phyloP scores from a whole-genome alignment of 1,284 basidiomycete species.

The Naganishia sp. region DNA sequence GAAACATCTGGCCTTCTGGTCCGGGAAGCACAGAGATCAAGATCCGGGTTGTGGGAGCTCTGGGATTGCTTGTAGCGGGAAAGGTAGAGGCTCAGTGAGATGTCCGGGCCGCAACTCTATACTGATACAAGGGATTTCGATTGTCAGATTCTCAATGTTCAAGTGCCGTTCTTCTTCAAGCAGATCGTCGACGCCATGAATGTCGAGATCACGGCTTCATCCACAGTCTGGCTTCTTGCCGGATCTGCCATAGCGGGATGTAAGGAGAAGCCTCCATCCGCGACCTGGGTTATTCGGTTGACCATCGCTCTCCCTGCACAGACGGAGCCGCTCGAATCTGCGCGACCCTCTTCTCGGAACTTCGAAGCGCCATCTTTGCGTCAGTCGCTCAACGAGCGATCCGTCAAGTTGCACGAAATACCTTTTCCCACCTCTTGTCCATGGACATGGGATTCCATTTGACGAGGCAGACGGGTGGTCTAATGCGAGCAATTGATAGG shows the following conservation, averaged over 20 bases:
- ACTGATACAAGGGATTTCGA: background rate
- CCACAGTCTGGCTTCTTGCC: constrained; percentile 86
- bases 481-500: constrained; percentile 93
- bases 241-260: constrained; percentile 89
- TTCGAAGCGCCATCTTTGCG: constrained; percentile 94
- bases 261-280: constrained; percentile 53
- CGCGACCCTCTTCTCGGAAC: constrained; percentile 84
- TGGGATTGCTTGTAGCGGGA: constrained; percentile 76
- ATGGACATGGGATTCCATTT: constrained; percentile 93
- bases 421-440: constrained; percentile 87
- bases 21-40: constrained; percentile 59
- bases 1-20: constrained; percentile 60
- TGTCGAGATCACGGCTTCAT: constrained; percentile 71
- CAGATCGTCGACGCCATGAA: constrained; percentile 85
- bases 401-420: constrained; percentile 86
- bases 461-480: constrained; percentile 88
- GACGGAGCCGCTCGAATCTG: constrained; percentile 89
- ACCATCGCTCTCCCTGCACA: constrained; percentile 47
- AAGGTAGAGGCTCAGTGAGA: constrained; percentile 63
- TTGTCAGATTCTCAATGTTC: constrained; percentile 81
- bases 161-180: constrained; percentile 96
- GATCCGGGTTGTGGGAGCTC: constrained; percentile 77
- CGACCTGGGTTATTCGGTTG: too few species aligned
- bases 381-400: constrained; percentile 93
- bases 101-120: background rate